Percentiles rank a stretch among this genome's conserved stretches.
phyloP scores from a whole-genome alignment of 1,284 basidiomycete genomes.

The Filobasidium uniguttulatum region DNA sequence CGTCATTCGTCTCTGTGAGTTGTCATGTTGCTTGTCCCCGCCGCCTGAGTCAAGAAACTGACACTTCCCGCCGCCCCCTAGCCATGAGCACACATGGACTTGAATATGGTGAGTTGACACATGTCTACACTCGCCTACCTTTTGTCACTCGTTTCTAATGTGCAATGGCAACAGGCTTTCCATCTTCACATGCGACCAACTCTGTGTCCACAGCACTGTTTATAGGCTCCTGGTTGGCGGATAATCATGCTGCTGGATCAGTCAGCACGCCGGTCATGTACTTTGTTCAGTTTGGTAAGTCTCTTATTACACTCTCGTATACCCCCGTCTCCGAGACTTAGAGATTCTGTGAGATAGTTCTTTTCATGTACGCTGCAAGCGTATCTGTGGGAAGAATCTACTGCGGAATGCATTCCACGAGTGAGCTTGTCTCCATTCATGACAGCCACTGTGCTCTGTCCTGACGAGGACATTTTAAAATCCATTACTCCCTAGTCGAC shows the following conservation, averaged over 20 bases:
- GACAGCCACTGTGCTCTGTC: neutral
- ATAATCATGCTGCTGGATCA: neutral
- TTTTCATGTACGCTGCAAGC: slow-evolving; percentile 54
- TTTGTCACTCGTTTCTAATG: neutral
- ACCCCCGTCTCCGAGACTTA: neutral
- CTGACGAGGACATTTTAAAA: neutral
- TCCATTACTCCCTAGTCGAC: slow-evolving; percentile 46
- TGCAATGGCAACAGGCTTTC: slow-evolving; percentile 58
- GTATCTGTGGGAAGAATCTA: slow-evolving; percentile 84
- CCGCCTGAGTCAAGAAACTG: neutral
- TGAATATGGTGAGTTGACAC: slow-evolving; percentile 30
- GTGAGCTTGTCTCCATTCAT: slow-evolving; percentile 17
- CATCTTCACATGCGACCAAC: slow-evolving; percentile 91
- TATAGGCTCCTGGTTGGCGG: slow-evolving; percentile 29
- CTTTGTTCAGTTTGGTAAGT: slow-evolving; percentile 4
- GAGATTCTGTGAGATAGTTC: slow-evolving; percentile 24
- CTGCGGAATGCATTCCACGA: slow-evolving; percentile 68
- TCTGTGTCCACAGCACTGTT: slow-evolving; percentile 74
- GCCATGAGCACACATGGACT: slow-evolving; percentile 67
- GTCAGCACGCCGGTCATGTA: neutral
- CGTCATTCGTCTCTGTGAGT: slow-evolving; percentile 54
- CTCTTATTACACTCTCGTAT: neutral
- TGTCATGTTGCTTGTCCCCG: neutral
- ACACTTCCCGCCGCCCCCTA: slow-evolving; percentile 25
- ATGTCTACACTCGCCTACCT: neutral